A percentile compares a stretch with the other conserved stretches of the same genome.
phyloP scores from a whole-genome alignment of 164 flowering plant genomes.

The Vitis labrusca region DNA sequence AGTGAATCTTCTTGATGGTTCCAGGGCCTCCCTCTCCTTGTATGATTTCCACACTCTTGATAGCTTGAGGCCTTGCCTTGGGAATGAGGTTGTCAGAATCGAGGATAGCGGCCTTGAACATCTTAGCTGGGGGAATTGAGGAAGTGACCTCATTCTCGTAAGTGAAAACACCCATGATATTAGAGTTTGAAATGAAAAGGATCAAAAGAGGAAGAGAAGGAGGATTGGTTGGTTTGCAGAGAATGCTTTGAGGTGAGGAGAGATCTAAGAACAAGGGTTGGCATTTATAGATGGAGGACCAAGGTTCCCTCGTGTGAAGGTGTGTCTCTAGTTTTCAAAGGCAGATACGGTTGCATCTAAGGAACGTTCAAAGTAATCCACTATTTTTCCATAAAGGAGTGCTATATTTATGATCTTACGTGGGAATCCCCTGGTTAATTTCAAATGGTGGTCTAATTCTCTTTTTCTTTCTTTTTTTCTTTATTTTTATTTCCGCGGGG shows the following conservation, averaged over 20 bases:
- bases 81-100: slow-evolving; percentile 37
- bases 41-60: slow-evolving; percentile 26
- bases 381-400: no score
- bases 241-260: no score
- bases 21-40: slow-evolving; percentile 48
- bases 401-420: no score
- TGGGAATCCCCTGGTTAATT: no score
- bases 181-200: neutral
- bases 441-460: no score
- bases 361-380: no score
- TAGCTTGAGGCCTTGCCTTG: slow-evolving; percentile 25
- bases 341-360: no score
- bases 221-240: no score
- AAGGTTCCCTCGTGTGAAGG: no score
- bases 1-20: slow-evolving; percentile 30
- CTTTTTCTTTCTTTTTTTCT: no score
- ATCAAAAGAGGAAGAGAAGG: neutral
- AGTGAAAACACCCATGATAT: slow-evolving; percentile 32
- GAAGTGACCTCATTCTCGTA: slow-evolving; percentile 8
- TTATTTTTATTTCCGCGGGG: no score
- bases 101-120: slow-evolving; percentile 38
- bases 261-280: neutral
- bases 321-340: no score
- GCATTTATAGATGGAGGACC: neutral
- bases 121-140: slow-evolving; percentile 26